Percentiles rank a stretch among this genome's conserved stretches.
These are phyloP conservation scores for Cercospora sojina DNA, from an alignment of 2,329 filamentous ascomycete species.

Conservation along the genomic window DNA sequence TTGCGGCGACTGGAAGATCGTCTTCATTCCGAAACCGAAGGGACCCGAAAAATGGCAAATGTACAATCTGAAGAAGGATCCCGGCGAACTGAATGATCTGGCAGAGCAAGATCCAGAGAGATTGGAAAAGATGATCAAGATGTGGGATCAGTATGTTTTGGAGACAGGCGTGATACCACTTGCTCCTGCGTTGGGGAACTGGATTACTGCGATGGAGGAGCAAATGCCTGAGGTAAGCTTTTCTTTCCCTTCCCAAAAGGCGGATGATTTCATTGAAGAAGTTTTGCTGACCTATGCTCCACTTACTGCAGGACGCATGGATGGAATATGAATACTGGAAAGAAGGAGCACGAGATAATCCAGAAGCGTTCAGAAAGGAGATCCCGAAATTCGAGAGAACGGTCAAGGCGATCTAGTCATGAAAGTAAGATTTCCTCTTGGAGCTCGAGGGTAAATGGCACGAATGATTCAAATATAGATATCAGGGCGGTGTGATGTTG, in stretches of 20 bases:
- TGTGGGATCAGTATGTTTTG: slow-evolving; percentile 59
- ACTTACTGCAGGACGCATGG: slow-evolving; percentile 54
- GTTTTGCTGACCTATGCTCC: not conserved
- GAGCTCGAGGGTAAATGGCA: no score
- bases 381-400: slow-evolving; percentile 35
- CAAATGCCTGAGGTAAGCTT: slow-evolving; percentile 54
- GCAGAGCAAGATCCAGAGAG: slow-evolving; percentile 43
- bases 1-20: slow-evolving; percentile 58
- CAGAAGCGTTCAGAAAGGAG: slow-evolving; percentile 38
- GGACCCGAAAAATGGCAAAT: slow-evolving; percentile 59
- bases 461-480: no score
- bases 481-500: not conserved
- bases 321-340: slow-evolving; percentile 67
- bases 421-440: no score
- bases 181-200: slow-evolving; percentile 58
- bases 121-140: slow-evolving; percentile 50
- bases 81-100: slow-evolving; percentile 48
- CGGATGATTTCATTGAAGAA: not conserved
- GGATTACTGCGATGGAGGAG: slow-evolving; percentile 60
- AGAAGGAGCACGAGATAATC: slow-evolving; percentile 48
- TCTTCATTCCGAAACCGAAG: slow-evolving; percentile 58
- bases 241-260: no score
- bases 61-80: slow-evolving; percentile 54
- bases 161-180: slow-evolving; percentile 62
- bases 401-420: slow-evolving; percentile 27